Evolutionary conservation across 805 yeast species (phyloP).

Genomic region (Saccharomyces kudriavzevii): DNA sequence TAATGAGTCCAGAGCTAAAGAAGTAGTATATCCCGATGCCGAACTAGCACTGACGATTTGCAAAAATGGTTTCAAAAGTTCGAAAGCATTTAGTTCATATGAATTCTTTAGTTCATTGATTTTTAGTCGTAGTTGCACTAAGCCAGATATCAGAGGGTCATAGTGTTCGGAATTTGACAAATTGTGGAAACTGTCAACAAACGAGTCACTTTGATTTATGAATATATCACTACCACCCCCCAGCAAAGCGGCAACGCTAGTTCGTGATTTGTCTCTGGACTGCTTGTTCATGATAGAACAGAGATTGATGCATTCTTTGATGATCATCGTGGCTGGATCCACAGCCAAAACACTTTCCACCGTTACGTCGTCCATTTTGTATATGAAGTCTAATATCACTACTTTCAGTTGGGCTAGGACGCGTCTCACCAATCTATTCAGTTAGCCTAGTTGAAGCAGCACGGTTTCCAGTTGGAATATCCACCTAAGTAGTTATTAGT

Average conservation of each 20-base stretch:
- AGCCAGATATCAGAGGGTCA: slow-evolving; percentile 65
- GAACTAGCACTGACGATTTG: slow-evolving; percentile 73
- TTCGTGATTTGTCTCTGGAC: slow-evolving; percentile 54
- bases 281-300: slow-evolving; percentile 86
- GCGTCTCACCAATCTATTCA: neutral
- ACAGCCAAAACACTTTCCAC: slow-evolving; percentile 32
- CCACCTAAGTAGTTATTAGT: neutral
- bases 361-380: neutral
- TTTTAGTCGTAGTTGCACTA: slow-evolving; percentile 68
- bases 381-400: neutral
- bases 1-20: slow-evolving; percentile 68
- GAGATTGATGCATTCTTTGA: slow-evolving; percentile 80
- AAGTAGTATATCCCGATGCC: slow-evolving; percentile 80
- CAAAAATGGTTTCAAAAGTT: slow-evolving; percentile 79
- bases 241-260: slow-evolving; percentile 77
- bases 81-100: slow-evolving; percentile 55
- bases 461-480: neutral
- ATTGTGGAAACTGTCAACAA: slow-evolving; percentile 31
- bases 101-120: slow-evolving; percentile 47
- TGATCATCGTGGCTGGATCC: slow-evolving; percentile 73
- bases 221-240: slow-evolving; percentile 56
- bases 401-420: neutral
- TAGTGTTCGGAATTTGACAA: slow-evolving; percentile 23
- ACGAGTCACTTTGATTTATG: slow-evolving; percentile 34
- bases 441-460: neutral